A percentile compares a stretch with the other conserved stretches of the same genome.
These are phyloP conservation scores for Kwoniella shivajii DNA, from an alignment of 1,284 basidiomycete genomes.

Conservation along the genomic window DNA sequence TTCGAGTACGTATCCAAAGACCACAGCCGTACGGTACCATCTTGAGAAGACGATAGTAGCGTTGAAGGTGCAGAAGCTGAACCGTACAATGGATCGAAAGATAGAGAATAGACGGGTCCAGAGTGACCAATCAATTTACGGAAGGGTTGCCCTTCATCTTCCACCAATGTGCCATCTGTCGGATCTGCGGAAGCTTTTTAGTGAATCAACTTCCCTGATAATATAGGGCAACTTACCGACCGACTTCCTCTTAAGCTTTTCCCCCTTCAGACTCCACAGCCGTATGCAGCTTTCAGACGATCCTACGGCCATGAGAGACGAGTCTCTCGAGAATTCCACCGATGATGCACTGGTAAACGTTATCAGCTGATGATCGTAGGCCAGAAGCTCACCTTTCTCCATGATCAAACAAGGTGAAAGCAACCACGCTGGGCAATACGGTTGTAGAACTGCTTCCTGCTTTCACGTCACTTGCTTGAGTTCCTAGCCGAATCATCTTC, in stretches of 20 bases:
- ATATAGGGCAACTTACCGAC: slow-evolving; percentile 61
- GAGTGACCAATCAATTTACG: slow-evolving; percentile 96
- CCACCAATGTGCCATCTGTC: slow-evolving; percentile 45
- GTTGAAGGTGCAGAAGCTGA: slow-evolving; percentile 82
- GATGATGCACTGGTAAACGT: slow-evolving; percentile 69
- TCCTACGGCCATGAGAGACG: slow-evolving; percentile 91
- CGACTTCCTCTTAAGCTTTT: slow-evolving; percentile 70
- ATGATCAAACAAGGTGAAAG: slow-evolving; percentile 88
- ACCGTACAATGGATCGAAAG: slow-evolving; percentile 89
- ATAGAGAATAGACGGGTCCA: slow-evolving; percentile 90
- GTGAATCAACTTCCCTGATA: neutral
- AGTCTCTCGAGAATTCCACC: slow-evolving; percentile 86
- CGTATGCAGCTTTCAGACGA: slow-evolving; percentile 95
- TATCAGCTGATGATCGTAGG: slow-evolving; percentile 6
- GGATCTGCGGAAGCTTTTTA: slow-evolving; percentile 23
- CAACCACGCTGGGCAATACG: slow-evolving; percentile 79
- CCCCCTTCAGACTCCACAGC: slow-evolving; percentile 92
- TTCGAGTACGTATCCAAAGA: slow-evolving; percentile 93
- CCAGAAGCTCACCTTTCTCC: slow-evolving; percentile 72
- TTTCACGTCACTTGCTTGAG: slow-evolving; percentile 45
- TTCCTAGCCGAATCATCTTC: slow-evolving; percentile 85
- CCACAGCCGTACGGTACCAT: slow-evolving; percentile 90
- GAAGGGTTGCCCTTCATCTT: slow-evolving; percentile 77
- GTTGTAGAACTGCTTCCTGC: slow-evolving; percentile 21
- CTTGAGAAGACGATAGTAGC: slow-evolving; percentile 90